These are phyloP conservation scores for Triangularia setosa DNA, from an alignment of 2,329 filamentous ascomycete species.

Conservation along the genomic window DNA sequence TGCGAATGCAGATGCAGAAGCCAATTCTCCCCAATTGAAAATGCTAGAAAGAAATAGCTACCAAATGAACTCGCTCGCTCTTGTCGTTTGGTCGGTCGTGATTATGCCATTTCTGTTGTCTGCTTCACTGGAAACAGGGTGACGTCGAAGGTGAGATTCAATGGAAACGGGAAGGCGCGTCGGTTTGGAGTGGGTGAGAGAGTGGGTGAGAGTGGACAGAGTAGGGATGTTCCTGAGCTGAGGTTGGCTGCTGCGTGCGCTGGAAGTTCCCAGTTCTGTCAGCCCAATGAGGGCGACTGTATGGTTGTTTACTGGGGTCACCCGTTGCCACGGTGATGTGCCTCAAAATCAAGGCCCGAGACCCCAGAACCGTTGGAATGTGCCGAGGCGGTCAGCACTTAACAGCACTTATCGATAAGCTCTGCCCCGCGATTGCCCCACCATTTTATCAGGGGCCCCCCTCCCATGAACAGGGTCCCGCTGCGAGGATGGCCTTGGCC, in stretches of 20 bases:
- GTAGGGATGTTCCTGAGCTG: constrained; percentile 11
- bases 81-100: background rate
- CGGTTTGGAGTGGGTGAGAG: background rate
- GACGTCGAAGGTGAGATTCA: constrained; percentile 1
- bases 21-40: background rate
- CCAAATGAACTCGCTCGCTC: background rate
- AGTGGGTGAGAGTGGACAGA: background rate
- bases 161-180: background rate
- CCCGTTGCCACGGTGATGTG: constrained; percentile 19
- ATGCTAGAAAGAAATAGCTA: background rate
- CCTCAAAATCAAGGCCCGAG: background rate
- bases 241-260: background rate
- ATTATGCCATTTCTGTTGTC: constrained; percentile 21
- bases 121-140: constrained; percentile 5
- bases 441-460: background rate
- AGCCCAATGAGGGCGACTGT: constrained; percentile 11
- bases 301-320: constrained; percentile 22
- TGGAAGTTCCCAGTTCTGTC: background rate
- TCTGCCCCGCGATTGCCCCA: constrained; percentile 6
- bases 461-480: no score
- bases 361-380: background rate
- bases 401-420: background rate
- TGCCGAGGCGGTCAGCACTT: background rate
- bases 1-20: constrained; percentile 3
- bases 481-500: background rate